phyloP scores from a whole-genome alignment of 352 stramenopile genomes.

The Phytophthora hibernalis region DNA sequence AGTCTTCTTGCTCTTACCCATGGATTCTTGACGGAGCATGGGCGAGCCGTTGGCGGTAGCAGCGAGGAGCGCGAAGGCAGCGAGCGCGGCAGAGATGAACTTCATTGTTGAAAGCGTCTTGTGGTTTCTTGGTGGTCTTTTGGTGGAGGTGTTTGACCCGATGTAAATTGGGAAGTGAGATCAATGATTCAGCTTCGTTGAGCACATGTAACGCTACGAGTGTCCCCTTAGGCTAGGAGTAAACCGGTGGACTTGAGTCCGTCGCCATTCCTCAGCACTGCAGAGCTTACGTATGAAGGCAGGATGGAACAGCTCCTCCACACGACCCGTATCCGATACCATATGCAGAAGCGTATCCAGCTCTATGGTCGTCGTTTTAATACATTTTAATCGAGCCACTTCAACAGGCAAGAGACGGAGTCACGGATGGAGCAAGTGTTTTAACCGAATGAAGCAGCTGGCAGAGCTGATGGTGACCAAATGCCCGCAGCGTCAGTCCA shows the following conservation, averaged over 20 bases:
- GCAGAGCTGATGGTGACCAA: neutral
- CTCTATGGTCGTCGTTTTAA: neutral
- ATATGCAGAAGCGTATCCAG: neutral
- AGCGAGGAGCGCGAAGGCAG: conserved; percentile 20
- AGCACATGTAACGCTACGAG: neutral
- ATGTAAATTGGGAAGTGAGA: conserved; percentile 28
- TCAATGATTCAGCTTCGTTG: conserved; percentile 1
- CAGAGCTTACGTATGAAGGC: neutral
- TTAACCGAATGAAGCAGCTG: conserved; percentile 20
- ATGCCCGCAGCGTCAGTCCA: neutral
- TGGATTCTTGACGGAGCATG: conserved; percentile 30
- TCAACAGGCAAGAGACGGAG: neutral
- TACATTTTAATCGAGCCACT: neutral
- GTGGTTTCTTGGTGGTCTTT: neutral
- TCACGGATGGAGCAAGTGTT: conserved; percentile 22
- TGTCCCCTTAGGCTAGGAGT: neutral
- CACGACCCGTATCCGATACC: too few species aligned
- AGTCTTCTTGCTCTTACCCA: conserved; percentile 5
- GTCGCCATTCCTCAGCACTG: conserved; percentile 15
- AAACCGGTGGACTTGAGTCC: conserved; percentile 16
- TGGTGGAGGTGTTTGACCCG: conserved; percentile 4
- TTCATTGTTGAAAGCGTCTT: conserved; percentile 12
- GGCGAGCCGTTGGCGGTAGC: conserved; percentile 14
- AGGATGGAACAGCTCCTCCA: too few species aligned
- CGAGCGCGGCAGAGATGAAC: conserved; percentile 8